phyloP scores from a whole-genome alignment of 164 flowering plant genomes.

The Nymphaea colorata region DNA sequence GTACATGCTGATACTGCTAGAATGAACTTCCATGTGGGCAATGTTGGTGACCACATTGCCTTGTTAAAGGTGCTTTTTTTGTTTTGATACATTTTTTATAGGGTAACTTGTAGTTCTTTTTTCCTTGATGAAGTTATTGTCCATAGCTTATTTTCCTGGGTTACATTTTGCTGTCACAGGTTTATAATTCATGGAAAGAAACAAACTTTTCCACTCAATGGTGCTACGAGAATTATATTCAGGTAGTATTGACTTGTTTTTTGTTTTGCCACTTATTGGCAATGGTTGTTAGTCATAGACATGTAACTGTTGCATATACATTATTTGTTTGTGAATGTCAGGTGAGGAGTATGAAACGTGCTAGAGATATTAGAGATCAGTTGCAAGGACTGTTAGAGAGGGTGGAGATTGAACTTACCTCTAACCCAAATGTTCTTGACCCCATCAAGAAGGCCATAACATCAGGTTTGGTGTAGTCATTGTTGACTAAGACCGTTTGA shows the following conservation, averaged over 20 bases:
- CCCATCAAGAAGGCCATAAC: constrained; percentile 75
- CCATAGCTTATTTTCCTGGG: background rate
- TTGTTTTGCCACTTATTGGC: background rate
- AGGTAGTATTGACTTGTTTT: constrained; percentile 27
- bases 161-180: constrained; percentile 23
- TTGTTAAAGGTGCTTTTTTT: constrained; percentile 57
- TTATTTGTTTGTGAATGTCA: constrained; percentile 11
- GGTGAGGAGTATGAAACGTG: constrained; percentile 98
- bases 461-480: constrained; percentile 33
- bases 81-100: background rate
- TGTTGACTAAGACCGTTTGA: background rate
- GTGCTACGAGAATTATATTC: constrained; percentile 96
- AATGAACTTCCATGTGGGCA: constrained; percentile 85
- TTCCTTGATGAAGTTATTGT: background rate
- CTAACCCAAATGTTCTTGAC: constrained; percentile 58
- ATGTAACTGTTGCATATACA: background rate
- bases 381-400: constrained; percentile 88
- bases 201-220: constrained; percentile 90
- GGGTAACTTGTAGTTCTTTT: background rate
- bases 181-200: constrained; percentile 83
- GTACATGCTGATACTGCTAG: constrained; percentile 98
- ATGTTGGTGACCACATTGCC: constrained; percentile 98
- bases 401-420: constrained; percentile 71
- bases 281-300: too few species aligned
- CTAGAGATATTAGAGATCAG: constrained; percentile 87